Percentiles rank a stretch among this genome's conserved stretches.
These are phyloP conservation scores for Monilinia laxa DNA, from an alignment of 2,329 filamentous ascomycete genomes.

Conservation along the genomic window DNA sequence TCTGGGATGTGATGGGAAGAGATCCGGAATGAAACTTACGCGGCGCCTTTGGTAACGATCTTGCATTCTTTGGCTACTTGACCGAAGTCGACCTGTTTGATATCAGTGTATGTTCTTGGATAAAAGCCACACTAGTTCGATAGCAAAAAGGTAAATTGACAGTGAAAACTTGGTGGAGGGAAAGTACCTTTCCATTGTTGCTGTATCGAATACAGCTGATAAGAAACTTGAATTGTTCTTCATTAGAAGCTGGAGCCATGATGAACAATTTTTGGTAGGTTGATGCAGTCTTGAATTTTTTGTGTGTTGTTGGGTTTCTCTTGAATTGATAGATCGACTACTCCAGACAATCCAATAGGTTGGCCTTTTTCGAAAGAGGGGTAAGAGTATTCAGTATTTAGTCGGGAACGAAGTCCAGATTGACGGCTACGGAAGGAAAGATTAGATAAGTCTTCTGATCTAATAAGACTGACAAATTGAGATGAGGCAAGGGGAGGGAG, in stretches of 20 bases:
- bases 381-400: neutral
- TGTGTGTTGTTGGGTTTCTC: neutral
- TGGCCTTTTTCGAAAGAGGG: neutral
- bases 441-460: constrained; percentile 18
- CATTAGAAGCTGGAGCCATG: constrained; percentile 52
- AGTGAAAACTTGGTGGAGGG: too few species aligned
- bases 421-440: neutral
- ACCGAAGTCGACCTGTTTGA: constrained; percentile 59
- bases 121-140: fast-evolving
- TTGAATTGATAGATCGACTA: neutral
- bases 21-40: constrained; percentile 52
- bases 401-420: neutral
- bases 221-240: constrained; percentile 64
- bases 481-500: constrained; percentile 22
- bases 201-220: constrained; percentile 64
- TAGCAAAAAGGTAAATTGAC: neutral
- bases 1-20: neutral
- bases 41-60: constrained; percentile 65
- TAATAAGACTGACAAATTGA: constrained; percentile 23
- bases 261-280: constrained; percentile 29
- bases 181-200: constrained; percentile 56
- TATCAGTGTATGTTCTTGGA: neutral
- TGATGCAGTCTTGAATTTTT: neutral
- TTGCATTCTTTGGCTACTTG: constrained; percentile 62
- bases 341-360: neutral